A percentile compares a stretch with the other conserved stretches of the same genome.
These are phyloP conservation scores for Metschnikowia aberdeeniae DNA, from an alignment of 805 yeast genomes.

Conservation along the genomic window DNA sequence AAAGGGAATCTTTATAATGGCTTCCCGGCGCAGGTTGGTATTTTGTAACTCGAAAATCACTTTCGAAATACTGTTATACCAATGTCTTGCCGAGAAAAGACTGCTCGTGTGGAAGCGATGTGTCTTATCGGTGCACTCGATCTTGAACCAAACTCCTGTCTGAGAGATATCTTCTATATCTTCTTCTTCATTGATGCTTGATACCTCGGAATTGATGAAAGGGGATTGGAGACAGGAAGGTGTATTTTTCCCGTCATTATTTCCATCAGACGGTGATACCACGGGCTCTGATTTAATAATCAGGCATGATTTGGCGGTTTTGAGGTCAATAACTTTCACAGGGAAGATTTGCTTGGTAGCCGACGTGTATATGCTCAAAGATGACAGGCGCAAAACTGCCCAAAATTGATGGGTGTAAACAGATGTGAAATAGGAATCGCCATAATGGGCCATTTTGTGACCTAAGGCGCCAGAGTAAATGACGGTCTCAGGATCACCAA, in stretches of 20 bases:
- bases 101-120: slow-evolving; percentile 74
- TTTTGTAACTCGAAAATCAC: slow-evolving; percentile 62
- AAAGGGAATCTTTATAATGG: slow-evolving; percentile 72
- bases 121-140: slow-evolving; percentile 54
- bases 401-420: slow-evolving; percentile 56
- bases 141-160: slow-evolving; percentile 48
- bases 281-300: slow-evolving; percentile 25
- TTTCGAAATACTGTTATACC: slow-evolving; percentile 74
- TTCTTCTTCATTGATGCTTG: slow-evolving; percentile 14
- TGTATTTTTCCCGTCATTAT: neutral
- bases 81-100: slow-evolving; percentile 64
- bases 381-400: slow-evolving; percentile 70
- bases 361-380: slow-evolving; percentile 62
- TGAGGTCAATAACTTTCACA: slow-evolving; percentile 64
- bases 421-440: slow-evolving; percentile 32
- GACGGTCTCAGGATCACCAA: slow-evolving; percentile 12
- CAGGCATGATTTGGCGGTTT: slow-evolving; percentile 59
- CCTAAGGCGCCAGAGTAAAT: slow-evolving; percentile 38
- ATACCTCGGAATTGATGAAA: slow-evolving; percentile 10
- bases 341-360: slow-evolving; percentile 89
- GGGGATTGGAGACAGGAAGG: slow-evolving; percentile 1
- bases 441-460: slow-evolving; percentile 35
- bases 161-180: slow-evolving; percentile 25
- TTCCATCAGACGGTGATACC: neutral
- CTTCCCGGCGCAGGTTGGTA: slow-evolving; percentile 66